Evolutionary conservation across 192 early-diverging fungal species (phyloP).

Genomic region (Chytriomyces sp.): DNA sequence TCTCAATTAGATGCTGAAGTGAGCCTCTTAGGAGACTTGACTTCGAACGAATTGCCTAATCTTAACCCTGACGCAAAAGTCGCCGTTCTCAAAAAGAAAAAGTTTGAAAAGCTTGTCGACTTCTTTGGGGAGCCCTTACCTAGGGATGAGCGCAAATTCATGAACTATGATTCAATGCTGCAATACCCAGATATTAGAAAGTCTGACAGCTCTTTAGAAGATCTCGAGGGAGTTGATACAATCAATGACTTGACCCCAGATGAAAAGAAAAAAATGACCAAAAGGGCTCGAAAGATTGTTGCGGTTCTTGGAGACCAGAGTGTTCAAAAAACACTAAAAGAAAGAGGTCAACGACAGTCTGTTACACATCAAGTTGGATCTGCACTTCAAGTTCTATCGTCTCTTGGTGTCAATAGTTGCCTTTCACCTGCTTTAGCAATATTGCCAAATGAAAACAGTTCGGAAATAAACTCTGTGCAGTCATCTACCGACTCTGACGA

Average conservation of each 20-base stretch:
- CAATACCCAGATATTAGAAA: background rate
- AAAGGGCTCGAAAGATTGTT: conserved; percentile 3
- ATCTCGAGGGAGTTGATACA: conserved; percentile 2
- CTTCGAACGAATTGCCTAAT: background rate
- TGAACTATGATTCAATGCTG: background rate
- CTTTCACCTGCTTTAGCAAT: background rate
- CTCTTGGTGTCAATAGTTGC: background rate
- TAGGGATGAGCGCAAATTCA: background rate
- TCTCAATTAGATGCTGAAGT: background rate
- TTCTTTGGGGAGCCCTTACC: conserved; percentile 4
- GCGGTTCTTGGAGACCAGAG: conserved; percentile 1
- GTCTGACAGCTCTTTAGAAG: background rate
- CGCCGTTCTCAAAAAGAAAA: conserved; percentile 4
- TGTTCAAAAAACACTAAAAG: background rate
- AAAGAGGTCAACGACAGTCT: background rate
- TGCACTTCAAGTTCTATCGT: no score
- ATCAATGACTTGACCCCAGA: conserved; percentile 16
- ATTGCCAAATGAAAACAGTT: background rate
- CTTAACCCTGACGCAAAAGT: background rate
- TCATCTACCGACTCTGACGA: background rate
- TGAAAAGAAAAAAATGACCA: conserved; percentile 3
- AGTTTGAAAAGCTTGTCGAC: conserved; percentile 6
- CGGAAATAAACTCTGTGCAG: no score
- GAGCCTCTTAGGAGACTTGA: background rate
- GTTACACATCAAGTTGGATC: background rate